phyloP scores from a whole-genome alignment of 768 basidiomycete species.

The Clathrus columnatus region DNA sequence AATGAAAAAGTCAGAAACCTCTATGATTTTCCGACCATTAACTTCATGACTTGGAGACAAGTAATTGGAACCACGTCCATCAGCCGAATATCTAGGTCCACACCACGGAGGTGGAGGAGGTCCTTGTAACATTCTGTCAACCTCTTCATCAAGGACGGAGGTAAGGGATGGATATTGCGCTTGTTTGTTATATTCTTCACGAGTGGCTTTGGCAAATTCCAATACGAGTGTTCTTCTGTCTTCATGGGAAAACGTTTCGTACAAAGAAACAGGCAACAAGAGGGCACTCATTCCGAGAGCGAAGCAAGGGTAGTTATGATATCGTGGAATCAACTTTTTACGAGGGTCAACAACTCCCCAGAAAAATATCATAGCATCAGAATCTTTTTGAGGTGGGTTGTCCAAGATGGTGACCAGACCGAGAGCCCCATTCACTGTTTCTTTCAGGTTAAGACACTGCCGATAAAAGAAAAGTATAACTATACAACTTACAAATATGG shows the following conservation, averaged over 20 bases:
- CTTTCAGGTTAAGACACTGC: too few species aligned
- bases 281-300: slow-evolving; percentile 15
- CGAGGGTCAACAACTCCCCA: slow-evolving; percentile 19
- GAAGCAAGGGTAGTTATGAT: slow-evolving; percentile 13
- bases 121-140: slow-evolving; percentile 12
- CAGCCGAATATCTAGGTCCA: slow-evolving; percentile 17
- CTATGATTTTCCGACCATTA: slow-evolving; percentile 9
- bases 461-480: background rate
- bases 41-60: slow-evolving; percentile 11
- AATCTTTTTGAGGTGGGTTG: slow-evolving; percentile 15
- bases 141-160: slow-evolving; percentile 12
- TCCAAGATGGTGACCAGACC: slow-evolving; percentile 14
- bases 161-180: slow-evolving; percentile 14
- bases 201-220: slow-evolving; percentile 7
- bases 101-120: slow-evolving; percentile 11
- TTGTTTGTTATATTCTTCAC: slow-evolving; percentile 13
- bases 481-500: slow-evolving; percentile 8
- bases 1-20: slow-evolving; percentile 17
- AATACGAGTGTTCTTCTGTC: slow-evolving; percentile 9
- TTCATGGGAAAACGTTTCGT: slow-evolving; percentile 11
- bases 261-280: slow-evolving; percentile 16
- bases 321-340: slow-evolving; percentile 13
- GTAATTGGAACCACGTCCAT: slow-evolving; percentile 16
- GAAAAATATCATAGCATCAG: slow-evolving; percentile 12
- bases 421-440: slow-evolving; percentile 19